Base-by-base conservation (phyloP, 495 filamentous ascomycete genomes). In the Aspergillus steynii region DNA sequence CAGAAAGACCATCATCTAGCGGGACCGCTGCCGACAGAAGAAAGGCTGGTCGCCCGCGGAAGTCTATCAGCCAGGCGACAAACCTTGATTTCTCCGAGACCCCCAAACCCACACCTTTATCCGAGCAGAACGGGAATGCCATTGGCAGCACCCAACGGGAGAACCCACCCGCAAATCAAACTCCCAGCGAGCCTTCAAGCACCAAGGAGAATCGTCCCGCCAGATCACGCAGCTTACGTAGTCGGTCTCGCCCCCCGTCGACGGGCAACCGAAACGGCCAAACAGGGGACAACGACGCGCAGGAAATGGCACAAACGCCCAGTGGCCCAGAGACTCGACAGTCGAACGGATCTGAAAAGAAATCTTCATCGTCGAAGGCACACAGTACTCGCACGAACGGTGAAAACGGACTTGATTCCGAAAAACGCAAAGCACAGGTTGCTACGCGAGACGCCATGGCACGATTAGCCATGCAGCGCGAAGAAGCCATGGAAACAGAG, bases 401-500 rank as follows among this genome's bases (percentile, higher is more conserved):
- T 3, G 53, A 54, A 26, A 65, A 54, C 32, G 55, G 12, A 49
- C 60, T 15, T 58, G 58, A 50, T 52, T 59, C 60, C n/a, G 73
- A 75, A 51, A 71, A 71, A 58, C 77, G 72, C 45, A 77, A 74
- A 53, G 72, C 75, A 27, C 75, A 70, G 62, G 63, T 75, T 50
- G 71, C 73, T 53, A 69, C 68, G 57, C 68, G 76, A 54, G 76
- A 81, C 61, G 61, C 60, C 28, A 68, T 79, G 71, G 75, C 67
- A 29, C 71, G 68, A 42, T 58, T 73, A 47, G 77, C 75, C 29
- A 76, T 81, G 72, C 70, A 79, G 61, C 75, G 75, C 5, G 78
- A 81, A 60, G 77, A 80, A 56, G 71, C 71, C n/a, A 79, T 78
- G 75, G 75, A 74, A 53, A 74, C 68, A 14, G 37, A 42, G 1